Base-by-base conservation (phyloP, 495 filamentous ascomycete genomes). In the Aspergillus ellipticus region DNA sequence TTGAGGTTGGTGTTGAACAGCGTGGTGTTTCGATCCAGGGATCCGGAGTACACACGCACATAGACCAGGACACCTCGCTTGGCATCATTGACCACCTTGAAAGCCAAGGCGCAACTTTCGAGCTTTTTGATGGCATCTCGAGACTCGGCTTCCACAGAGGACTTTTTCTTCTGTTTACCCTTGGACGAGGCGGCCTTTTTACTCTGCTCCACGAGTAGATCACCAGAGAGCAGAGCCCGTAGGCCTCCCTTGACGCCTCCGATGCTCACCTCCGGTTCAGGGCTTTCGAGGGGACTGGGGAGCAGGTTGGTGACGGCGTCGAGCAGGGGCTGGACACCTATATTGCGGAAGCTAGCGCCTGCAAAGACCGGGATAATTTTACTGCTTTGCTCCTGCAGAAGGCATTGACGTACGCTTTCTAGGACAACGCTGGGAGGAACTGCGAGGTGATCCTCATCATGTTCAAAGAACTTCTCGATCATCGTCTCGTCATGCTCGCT, bases 21-120 rank as follows among this genome's bases (percentile, higher is more conserved):
- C 15, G 83, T 70, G 42, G 85, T 79, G 55, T 89, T 88, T 22
- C 86, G 82, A 58, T 82, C 82, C 20, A 99, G 74, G 2, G 82
- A 78, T 6, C 95, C 95, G 9, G 89, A 89, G 70, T 99, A 97
- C 16, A 97, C 90, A 13, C 95, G 83, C 5, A 97, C 85, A 63
- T 93, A 99, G 54, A 95, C 90, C 56, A 99, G 81, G 17, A 94
- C 86, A 9, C 95, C 95, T 11, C 90, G 85, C 46, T 85, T 84
- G 11, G 88, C 73, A 61, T 97, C 93, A 59, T 94, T 86, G 58
- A 96, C 90, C 10, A 97, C 95, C 69, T 99, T 99, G 80, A 99
- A 99, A 13, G 96, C 95, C 29, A 96, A 76, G 3, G 89, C 92
- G 57, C 93, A 89, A 41, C 85, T 84, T 52, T 86, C 81, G 15